A percentile compares a stretch with the other conserved stretches of the same genome.
phyloP scores from a whole-genome alignment of 352 stramenopile genomes.

The Chrysophaeum taylorii region DNA sequence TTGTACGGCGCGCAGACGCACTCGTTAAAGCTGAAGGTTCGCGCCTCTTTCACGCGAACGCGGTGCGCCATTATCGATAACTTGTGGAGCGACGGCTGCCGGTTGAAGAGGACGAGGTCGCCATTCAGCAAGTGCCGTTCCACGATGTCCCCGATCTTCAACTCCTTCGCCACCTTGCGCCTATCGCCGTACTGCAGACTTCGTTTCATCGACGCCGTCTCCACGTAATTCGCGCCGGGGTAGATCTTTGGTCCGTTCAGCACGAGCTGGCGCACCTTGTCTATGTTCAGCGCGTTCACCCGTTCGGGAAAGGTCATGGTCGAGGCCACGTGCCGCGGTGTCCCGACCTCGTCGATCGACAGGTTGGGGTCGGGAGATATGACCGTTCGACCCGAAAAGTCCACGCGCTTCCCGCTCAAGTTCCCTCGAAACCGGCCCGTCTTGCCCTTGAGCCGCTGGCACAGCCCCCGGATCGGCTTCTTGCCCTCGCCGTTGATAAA shows the following conservation, averaged over 20 bases:
- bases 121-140: conserved; percentile 98
- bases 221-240: conserved; percentile 81
- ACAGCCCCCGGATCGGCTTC: conserved; percentile 90
- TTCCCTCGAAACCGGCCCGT: conserved; percentile 95
- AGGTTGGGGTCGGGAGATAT: conserved; percentile 98
- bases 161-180: conserved; percentile 73
- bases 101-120: conserved; percentile 99
- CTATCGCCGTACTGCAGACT: conserved; percentile 85
- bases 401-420: conserved; percentile 94
- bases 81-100: conserved; percentile 97
- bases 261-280: conserved; percentile 84
- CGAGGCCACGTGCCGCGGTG: conserved; percentile 84
- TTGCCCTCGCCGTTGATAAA: conserved; percentile 95
- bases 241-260: conserved; percentile 88
- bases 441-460: conserved; percentile 88
- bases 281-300: conserved; percentile 82
- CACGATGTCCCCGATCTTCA: conserved; percentile 94
- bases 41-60: conserved; percentile 84
- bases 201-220: conserved; percentile 34
- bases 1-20: conserved; percentile 98
- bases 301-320: conserved; percentile 97
- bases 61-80: conserved; percentile 97
- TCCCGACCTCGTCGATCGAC: conserved; percentile 81
- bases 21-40: conserved; percentile 99
- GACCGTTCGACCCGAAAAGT: conserved; percentile 97